phyloP scores from a whole-genome alignment of 2,329 filamentous ascomycete genomes.

The Fonsecaea erecta region DNA sequence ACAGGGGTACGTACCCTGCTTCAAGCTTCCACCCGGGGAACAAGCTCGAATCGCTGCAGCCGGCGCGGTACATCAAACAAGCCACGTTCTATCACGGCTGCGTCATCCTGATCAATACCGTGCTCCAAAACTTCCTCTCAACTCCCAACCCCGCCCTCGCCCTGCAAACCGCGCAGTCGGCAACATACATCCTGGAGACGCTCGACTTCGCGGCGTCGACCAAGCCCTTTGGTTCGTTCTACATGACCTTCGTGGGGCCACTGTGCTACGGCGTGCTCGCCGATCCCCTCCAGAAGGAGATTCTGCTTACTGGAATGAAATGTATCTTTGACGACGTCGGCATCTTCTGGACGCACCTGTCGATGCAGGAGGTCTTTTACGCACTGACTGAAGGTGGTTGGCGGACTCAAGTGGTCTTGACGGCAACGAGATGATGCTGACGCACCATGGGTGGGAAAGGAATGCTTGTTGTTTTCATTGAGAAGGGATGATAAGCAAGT shows the following conservation, averaged over 20 bases:
- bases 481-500: too few species aligned
- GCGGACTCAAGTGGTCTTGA: background rate
- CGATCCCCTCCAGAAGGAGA: background rate
- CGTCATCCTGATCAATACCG: constrained; percentile 10
- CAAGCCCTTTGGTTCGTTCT: constrained; percentile 14
- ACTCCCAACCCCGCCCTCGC: constrained; percentile 2
- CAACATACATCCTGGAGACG: constrained; percentile 4
- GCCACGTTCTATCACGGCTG: constrained; percentile 4
- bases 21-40: background rate
- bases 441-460: too few species aligned
- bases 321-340: background rate
- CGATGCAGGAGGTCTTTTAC: background rate
- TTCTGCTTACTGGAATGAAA: background rate
- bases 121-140: constrained; percentile 4
- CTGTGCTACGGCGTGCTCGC: constrained; percentile 13
- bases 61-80: constrained; percentile 10
- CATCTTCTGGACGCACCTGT: background rate
- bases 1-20: background rate
- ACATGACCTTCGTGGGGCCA: constrained; percentile 16
- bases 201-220: constrained; percentile 7
- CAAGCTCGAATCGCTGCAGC: background rate
- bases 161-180: constrained; percentile 10
- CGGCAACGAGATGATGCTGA: background rate
- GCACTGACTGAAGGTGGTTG: background rate
- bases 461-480: too few species aligned